phyloP scores from a whole-genome alignment of 2,329 filamentous ascomycete species.

The Curvularia lunata region DNA sequence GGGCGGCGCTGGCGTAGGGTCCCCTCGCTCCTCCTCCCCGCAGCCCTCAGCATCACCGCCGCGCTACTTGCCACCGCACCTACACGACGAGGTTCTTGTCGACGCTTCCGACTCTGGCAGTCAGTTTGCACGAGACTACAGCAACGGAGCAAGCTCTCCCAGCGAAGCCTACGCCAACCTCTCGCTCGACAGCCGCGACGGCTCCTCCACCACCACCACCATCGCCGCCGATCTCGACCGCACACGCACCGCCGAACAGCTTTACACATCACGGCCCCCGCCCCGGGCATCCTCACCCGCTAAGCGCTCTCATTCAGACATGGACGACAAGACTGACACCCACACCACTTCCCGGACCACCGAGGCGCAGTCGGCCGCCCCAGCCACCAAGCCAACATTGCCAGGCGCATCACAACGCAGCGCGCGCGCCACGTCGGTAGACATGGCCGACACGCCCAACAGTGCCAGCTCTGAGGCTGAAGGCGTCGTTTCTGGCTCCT shows the following conservation, averaged over 20 bases:
- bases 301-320: conserved; percentile 62
- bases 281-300: conserved; percentile 60
- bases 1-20: conserved; percentile 33
- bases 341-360: conserved; percentile 9
- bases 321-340: conserved; percentile 52
- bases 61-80: conserved; percentile 62
- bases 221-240: conserved; percentile 34
- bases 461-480: conserved; percentile 41
- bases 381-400: conserved; percentile 33
- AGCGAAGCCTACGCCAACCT: conserved; percentile 61
- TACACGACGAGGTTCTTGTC: conserved; percentile 58
- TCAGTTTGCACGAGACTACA: conserved; percentile 41
- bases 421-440: conserved; percentile 51
- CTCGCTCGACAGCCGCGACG: conserved; percentile 55
- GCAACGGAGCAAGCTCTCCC: conserved; percentile 54
- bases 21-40: conserved; percentile 50
- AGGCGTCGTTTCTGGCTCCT: conserved; percentile 29
- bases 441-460: conserved; percentile 50
- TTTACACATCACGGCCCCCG: conserved; percentile 26
- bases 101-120: conserved; percentile 41
- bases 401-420: conserved; percentile 30
- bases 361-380: conserved; percentile 37
- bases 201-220: conserved; percentile 24
- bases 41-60: conserved; percentile 49
- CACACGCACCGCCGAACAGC: conserved; percentile 28